Conservation (phyloP, 345 rosid species). For the Mercurialis annua region DNA sequence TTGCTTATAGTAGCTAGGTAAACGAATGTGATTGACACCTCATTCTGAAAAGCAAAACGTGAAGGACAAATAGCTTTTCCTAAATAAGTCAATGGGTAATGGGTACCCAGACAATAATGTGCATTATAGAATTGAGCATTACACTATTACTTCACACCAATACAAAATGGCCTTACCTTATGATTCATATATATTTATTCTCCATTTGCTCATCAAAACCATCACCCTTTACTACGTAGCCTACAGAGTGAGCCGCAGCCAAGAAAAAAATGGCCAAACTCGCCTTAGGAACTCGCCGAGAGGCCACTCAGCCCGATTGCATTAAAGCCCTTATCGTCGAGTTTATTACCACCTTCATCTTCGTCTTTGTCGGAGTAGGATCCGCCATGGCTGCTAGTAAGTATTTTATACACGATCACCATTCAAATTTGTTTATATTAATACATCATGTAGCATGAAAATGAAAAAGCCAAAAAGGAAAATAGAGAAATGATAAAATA, state of each 20-base stretch:
- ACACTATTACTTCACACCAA: neutral
- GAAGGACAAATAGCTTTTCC: neutral
- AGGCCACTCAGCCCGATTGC: constrained; percentile 63
- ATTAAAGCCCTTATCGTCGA: constrained; percentile 76
- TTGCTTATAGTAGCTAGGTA: too few relatives aligned
- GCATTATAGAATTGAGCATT: neutral
- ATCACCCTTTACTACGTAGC: neutral
- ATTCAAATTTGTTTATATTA: too few relatives aligned
- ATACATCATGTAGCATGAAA: too few relatives aligned
- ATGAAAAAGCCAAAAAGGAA: too few relatives aligned
- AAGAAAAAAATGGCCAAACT: constrained; percentile 53
- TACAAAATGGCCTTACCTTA: neutral
- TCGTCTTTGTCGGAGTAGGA: constrained; percentile 82
- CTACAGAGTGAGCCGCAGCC: too few relatives aligned
- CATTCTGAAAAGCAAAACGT: too few relatives aligned
- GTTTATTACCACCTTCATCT: constrained; percentile 79
- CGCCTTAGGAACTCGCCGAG: constrained; percentile 53
- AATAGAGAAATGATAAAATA: too few relatives aligned
- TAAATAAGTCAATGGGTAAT: constrained; percentile 13
- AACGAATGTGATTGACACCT: neutral
- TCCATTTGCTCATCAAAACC: neutral
- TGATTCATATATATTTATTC: neutral
- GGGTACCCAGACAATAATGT: constrained; percentile 10
- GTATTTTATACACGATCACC: neutral
- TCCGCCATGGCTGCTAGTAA: constrained; percentile 76